Percentiles rank a stretch among this genome's conserved stretches.
Evolutionary conservation across 495 filamentous ascomycete genomes (phyloP).

Genomic region (Aspergillus incahuasiensis): DNA sequence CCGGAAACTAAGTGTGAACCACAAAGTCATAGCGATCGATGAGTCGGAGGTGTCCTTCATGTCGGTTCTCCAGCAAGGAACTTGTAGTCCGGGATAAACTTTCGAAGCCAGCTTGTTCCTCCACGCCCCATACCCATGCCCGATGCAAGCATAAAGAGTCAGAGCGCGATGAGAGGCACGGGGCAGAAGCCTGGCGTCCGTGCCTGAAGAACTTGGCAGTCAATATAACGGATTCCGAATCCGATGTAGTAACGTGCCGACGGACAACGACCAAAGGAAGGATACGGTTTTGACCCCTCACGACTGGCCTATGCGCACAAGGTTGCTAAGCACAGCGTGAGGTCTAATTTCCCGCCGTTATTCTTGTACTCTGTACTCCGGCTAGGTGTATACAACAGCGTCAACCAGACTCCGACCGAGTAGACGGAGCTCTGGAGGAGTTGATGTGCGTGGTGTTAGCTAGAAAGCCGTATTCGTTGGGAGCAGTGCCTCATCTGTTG

Average conservation of each 20-base stretch:
- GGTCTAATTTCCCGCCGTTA: neutral
- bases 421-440: neutral
- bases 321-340: neutral
- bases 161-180: neutral
- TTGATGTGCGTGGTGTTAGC: neutral
- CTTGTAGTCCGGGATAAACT: neutral
- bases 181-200: neutral
- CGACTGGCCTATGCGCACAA: neutral
- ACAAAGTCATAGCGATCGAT: neutral
- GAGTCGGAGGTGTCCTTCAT: neutral
- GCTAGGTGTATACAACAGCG: too few relatives aligned
- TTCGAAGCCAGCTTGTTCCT: too few relatives aligned
- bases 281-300: neutral
- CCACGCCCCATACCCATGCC: too few relatives aligned
- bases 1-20: neutral
- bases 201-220: constrained; percentile 18
- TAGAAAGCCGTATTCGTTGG: neutral
- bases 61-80: neutral
- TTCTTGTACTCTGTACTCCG: neutral
- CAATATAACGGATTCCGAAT: neutral
- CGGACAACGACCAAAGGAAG: constrained; percentile 1
- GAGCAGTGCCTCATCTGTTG: neutral
- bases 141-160: neutral
- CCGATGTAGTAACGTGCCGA: neutral
- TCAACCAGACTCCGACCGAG: neutral